Conservation (phyloP, 225 moss, liverwort and hornwort species). For the Sphagnum tenellum region DNA sequence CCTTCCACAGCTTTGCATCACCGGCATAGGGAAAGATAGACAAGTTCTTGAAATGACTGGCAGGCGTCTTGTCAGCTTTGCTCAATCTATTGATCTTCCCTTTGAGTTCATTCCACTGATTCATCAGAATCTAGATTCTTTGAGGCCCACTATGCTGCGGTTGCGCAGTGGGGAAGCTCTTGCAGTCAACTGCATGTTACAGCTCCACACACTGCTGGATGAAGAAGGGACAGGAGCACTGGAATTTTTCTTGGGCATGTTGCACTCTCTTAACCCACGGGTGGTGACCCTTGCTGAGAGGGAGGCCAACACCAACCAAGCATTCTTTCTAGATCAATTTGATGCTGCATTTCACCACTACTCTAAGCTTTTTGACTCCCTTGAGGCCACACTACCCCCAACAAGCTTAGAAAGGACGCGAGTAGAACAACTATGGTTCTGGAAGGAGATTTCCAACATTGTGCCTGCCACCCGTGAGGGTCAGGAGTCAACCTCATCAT, state of each 20-base stretch:
- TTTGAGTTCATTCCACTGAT: constrained; percentile 61
- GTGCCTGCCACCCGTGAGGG: constrained; percentile 33
- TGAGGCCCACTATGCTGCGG: constrained; percentile 22
- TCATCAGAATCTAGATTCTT: constrained; percentile 30
- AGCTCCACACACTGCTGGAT: constrained; percentile 31
- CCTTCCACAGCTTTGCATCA: constrained; percentile 68
- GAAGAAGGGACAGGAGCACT: constrained; percentile 22
- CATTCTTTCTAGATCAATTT: constrained; percentile 37
- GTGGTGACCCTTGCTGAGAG: constrained; percentile 45
- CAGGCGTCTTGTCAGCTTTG: constrained; percentile 59
- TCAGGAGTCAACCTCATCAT: background rate
- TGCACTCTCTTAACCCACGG: constrained; percentile 25
- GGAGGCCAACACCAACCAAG: constrained; percentile 37
- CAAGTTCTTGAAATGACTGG: constrained; percentile 67
- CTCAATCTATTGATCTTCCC: constrained; percentile 60
- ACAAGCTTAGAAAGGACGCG: constrained; percentile 26
- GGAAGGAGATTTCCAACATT: constrained; percentile 47
- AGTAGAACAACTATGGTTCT: constrained; percentile 44
- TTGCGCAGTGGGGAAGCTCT: constrained; percentile 32
- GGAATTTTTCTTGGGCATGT: constrained; percentile 24
- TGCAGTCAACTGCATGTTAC: constrained; percentile 42
- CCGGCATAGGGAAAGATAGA: constrained; percentile 52
- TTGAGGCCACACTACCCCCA: constrained; percentile 46
- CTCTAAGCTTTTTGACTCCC: constrained; percentile 29
- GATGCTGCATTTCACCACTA: constrained; percentile 33